These are phyloP conservation scores for Colletotrichum tanaceti DNA, from an alignment of 2,329 filamentous ascomycete genomes.

Conservation along the genomic window DNA sequence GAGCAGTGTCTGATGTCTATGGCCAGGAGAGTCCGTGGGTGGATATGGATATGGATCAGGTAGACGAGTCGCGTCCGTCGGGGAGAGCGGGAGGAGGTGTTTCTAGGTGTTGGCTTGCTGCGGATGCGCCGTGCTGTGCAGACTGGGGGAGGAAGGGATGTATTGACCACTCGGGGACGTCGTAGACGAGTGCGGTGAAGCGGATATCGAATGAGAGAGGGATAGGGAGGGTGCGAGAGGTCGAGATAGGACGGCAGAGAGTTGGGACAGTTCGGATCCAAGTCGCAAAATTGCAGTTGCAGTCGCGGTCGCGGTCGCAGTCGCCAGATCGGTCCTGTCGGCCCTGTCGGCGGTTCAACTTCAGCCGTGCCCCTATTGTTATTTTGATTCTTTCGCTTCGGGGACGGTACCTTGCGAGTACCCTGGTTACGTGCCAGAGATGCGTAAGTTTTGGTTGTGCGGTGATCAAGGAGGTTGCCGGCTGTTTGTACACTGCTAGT, in stretches of 20 bases:
- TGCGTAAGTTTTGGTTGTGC: slow-evolving; percentile 15
- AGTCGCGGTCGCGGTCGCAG: slow-evolving; percentile 24
- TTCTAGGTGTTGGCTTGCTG: slow-evolving; percentile 37
- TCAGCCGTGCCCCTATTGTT: slow-evolving; percentile 36
- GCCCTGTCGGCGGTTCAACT: slow-evolving; percentile 26
- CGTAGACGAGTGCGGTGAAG: slow-evolving; percentile 4
- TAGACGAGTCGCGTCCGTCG: slow-evolving; percentile 30
- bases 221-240: slow-evolving; percentile 5
- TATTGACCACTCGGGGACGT: slow-evolving; percentile 20
- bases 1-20: slow-evolving; percentile 41
- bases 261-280: slow-evolving; percentile 19
- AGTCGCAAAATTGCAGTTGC: slow-evolving; percentile 29
- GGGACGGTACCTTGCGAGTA: slow-evolving; percentile 4
- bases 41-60: slow-evolving; percentile 37
- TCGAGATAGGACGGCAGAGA: slow-evolving; percentile 14
- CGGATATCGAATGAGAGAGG: slow-evolving; percentile 9
- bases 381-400: background rate
- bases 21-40: slow-evolving; percentile 37
- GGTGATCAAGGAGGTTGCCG: slow-evolving; percentile 27
- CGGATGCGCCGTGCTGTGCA: slow-evolving; percentile 37
- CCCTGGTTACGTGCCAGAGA: slow-evolving; percentile 5
- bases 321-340: slow-evolving; percentile 26
- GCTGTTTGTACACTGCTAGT: background rate
- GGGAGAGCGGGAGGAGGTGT: slow-evolving; percentile 31
- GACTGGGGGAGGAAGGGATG: slow-evolving; percentile 3